Base-by-base conservation (phyloP, 805 yeast genomes). In the Maudiozyma bulderi region DNA sequence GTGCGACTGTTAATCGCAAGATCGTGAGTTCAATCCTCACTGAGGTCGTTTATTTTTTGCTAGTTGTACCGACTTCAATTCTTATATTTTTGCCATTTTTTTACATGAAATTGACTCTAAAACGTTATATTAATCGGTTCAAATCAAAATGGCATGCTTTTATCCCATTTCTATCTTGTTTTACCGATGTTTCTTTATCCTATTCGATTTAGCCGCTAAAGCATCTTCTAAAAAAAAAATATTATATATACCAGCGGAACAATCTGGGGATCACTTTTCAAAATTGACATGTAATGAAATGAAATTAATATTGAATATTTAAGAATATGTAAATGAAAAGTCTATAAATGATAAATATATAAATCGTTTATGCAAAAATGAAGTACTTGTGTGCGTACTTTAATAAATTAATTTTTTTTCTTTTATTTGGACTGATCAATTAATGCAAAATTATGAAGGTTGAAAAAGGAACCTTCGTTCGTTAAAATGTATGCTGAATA, bases 1-100 rank as follows among this genome's bases (percentile, higher is more conserved):
- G 76, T 73, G 77, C 78, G 78, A 74, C 78, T 74, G 78, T 74
- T 74, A 75, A 75, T 75, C 79, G 78, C 78, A 75, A 75, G 79
- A 75, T 72, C 79, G 78, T 64, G 77, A 74, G 78, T 74, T 74
- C 78, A 68, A 74, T 66, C 78, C 78, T 74, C 77, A 64, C 78
- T 72, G 75, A 63, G 78, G 77, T 74, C 78, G 78, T 29, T 37
- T 26, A 8, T 35, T 45, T 45, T 41, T 20, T 8, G 26, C 4
- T 20, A 20, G 26, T 20, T 20, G 26, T 20, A 20, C 26, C 4
- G 26, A 20, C 26, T 20, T 20, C 26, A 20, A 20, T 20, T 20
- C 26, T 20, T 20, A 20, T 20, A 20, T 20, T 20, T 20, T 20
- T 20, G 26, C 26, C 26, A 20, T 20, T 20, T 20, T 20, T 20